Percentiles rank a stretch among this genome's conserved stretches.
Conservation (phyloP, 768 basidiomycete species). For the Boletus speciosus region DNA sequence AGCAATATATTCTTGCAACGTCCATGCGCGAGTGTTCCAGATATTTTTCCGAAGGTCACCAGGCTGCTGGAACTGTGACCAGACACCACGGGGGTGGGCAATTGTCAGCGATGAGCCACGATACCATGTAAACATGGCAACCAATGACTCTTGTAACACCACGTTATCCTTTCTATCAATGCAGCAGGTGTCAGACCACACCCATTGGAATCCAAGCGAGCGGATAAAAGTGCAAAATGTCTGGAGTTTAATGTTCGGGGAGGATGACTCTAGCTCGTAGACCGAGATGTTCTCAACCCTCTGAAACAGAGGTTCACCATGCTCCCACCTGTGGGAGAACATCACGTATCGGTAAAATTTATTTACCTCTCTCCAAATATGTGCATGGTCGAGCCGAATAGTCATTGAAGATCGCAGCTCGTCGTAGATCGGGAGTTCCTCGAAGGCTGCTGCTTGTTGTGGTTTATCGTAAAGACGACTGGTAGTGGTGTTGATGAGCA, state of each 20-base stretch:
- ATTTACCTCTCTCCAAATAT: background rate
- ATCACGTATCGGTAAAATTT: conserved; percentile 4
- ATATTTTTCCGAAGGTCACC: background rate
- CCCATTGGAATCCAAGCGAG: background rate
- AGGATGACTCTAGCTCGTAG: background rate
- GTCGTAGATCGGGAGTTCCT: background rate
- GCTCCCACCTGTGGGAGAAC: conserved; percentile 4
- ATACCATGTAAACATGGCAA: conserved; percentile 16
- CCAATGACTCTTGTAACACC: conserved; percentile 1
- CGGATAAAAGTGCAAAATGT: background rate
- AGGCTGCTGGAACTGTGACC: background rate
- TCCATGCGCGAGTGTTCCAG: conserved; percentile 13
- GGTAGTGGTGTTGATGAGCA: too few species aligned
- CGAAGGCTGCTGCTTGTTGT: conserved; percentile 4
- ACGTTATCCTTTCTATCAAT: background rate
- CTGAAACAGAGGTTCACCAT: background rate
- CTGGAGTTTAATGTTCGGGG: background rate
- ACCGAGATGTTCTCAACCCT: background rate
- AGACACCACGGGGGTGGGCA: conserved; percentile 4
- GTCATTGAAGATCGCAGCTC: conserved; percentile 5
- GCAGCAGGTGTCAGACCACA: conserved; percentile 12
- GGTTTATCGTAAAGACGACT: background rate
- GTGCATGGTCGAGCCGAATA: background rate
- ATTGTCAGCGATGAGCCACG: conserved; percentile 1
- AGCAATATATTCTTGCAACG: conserved; percentile 13